These are phyloP conservation scores for Xylaria sp. DNA, from an alignment of 2,329 filamentous ascomycete genomes.

Conservation along the genomic window DNA sequence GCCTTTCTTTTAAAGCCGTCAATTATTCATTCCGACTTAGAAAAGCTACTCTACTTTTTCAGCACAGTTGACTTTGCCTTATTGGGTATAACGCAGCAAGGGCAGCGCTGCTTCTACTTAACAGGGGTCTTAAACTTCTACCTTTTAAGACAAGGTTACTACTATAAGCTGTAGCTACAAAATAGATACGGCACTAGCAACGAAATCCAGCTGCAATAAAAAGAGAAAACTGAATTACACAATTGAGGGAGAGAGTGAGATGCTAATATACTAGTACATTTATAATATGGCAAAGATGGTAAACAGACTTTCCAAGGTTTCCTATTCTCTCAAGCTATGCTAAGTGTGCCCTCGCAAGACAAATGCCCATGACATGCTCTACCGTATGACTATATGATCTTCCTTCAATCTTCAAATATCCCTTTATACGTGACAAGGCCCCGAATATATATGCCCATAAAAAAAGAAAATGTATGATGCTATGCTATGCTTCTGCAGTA, in stretches of 20 bases:
- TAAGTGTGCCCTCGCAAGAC: constrained; percentile 1
- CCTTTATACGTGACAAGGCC: background rate
- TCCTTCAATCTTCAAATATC: background rate
- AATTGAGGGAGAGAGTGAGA: background rate
- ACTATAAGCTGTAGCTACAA: background rate
- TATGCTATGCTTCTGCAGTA: constrained; percentile 12
- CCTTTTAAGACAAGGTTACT: constrained; percentile 19
- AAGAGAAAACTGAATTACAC: background rate
- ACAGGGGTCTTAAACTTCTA: constrained; percentile 43
- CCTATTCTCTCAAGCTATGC: constrained; percentile 12
- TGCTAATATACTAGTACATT: background rate
- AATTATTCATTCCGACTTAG: background rate
- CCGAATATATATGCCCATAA: constrained; percentile 16
- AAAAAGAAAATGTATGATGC: constrained; percentile 17
- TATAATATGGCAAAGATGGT: background rate
- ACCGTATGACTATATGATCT: background rate
- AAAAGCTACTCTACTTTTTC: background rate
- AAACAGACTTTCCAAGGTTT: background rate
- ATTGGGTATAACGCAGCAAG: constrained; percentile 29
- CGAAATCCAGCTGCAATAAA: background rate
- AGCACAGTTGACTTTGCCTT: constrained; percentile 17
- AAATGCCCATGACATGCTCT: background rate
- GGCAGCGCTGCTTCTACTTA: constrained; percentile 31
- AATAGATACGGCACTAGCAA: background rate
- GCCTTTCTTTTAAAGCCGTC: background rate